Conservation (phyloP, 2,329 filamentous ascomycete genomes). For the Penicillium janthinellum region DNA sequence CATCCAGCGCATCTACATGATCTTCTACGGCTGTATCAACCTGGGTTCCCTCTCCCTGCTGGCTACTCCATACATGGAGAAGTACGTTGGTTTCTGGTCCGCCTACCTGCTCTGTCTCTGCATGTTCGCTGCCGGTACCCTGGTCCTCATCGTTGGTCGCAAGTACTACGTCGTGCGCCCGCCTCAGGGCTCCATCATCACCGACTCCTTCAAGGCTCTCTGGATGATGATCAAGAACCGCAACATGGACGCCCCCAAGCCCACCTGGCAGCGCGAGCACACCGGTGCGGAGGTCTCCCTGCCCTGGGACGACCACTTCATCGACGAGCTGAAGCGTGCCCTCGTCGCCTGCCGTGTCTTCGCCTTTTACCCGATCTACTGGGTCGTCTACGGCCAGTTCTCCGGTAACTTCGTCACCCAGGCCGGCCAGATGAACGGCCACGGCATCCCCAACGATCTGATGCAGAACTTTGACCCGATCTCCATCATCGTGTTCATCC, state of each 20-base stretch:
- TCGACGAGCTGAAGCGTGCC: slow-evolving; percentile 71
- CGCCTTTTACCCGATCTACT: slow-evolving; percentile 69
- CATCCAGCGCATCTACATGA: slow-evolving; percentile 70
- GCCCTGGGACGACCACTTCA: slow-evolving; percentile 69
- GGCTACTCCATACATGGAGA: slow-evolving; percentile 69
- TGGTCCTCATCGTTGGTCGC: slow-evolving; percentile 53
- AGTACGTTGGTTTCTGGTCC: slow-evolving; percentile 66
- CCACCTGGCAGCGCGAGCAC: slow-evolving; percentile 61
- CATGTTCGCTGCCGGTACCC: slow-evolving; percentile 64
- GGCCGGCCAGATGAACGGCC: slow-evolving; percentile 61
- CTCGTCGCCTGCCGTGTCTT: slow-evolving; percentile 71
- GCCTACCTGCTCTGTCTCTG: slow-evolving; percentile 64
- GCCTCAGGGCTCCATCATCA: slow-evolving; percentile 65
- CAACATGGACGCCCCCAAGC: slow-evolving; percentile 66
- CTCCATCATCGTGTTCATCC: slow-evolving; percentile 73
- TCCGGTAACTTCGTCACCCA: slow-evolving; percentile 69
- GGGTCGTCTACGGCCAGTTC: slow-evolving; percentile 70
- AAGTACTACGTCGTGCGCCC: slow-evolving; percentile 52
- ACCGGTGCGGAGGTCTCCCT: slow-evolving; percentile 45
- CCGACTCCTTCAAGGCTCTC: slow-evolving; percentile 65
- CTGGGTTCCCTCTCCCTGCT: slow-evolving; percentile 69
- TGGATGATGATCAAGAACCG: slow-evolving; percentile 56
- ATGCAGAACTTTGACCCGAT: slow-evolving; percentile 76
- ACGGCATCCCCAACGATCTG: slow-evolving; percentile 76
- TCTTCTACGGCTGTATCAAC: slow-evolving; percentile 76